These are phyloP conservation scores for Mycosphaerella sp. DNA, from an alignment of 2,329 filamentous ascomycete species.

Conservation along the genomic window DNA sequence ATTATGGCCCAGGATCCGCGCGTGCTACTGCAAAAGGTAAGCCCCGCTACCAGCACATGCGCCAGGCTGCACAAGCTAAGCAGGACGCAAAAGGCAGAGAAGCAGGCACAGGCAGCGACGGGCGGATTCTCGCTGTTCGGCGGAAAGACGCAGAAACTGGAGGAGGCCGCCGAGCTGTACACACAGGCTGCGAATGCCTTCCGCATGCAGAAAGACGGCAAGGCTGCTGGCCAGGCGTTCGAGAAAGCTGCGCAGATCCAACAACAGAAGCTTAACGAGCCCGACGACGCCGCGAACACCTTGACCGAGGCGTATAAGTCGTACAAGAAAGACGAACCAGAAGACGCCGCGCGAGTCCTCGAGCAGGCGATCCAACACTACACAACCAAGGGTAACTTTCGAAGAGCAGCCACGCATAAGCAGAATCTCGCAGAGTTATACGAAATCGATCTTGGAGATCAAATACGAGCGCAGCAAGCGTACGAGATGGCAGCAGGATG, in stretches of 20 bases:
- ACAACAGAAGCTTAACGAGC: slow-evolving; percentile 74
- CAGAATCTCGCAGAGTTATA: slow-evolving; percentile 82
- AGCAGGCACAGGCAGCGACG: slow-evolving; percentile 65
- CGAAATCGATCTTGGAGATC: slow-evolving; percentile 73
- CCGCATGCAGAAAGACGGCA: slow-evolving; percentile 75
- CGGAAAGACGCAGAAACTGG: slow-evolving; percentile 78
- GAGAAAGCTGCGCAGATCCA: slow-evolving; percentile 79
- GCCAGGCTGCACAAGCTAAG: not conserved
- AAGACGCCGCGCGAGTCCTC: slow-evolving; percentile 75
- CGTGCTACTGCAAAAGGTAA: slow-evolving; percentile 70
- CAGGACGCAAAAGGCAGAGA: slow-evolving; percentile 64
- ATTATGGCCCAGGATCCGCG: slow-evolving; percentile 70
- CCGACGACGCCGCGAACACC: slow-evolving; percentile 85
- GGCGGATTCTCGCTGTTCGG: slow-evolving; percentile 88
- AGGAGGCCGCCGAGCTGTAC: slow-evolving; percentile 82
- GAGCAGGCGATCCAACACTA: slow-evolving; percentile 78
- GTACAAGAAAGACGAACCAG: slow-evolving; percentile 77
- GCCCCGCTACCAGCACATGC: slow-evolving; percentile 10
- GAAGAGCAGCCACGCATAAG: slow-evolving; percentile 83
- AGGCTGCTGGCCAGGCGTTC: slow-evolving; percentile 80
- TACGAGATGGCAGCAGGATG: slow-evolving; percentile 83
- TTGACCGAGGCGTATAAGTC: slow-evolving; percentile 90
- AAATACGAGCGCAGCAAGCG: slow-evolving; percentile 68
- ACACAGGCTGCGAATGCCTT: slow-evolving; percentile 88
- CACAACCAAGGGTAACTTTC: slow-evolving; percentile 82